These are phyloP conservation scores for Penicillium silybi DNA, from an alignment of 495 filamentous ascomycete genomes.

Conservation along the genomic window DNA sequence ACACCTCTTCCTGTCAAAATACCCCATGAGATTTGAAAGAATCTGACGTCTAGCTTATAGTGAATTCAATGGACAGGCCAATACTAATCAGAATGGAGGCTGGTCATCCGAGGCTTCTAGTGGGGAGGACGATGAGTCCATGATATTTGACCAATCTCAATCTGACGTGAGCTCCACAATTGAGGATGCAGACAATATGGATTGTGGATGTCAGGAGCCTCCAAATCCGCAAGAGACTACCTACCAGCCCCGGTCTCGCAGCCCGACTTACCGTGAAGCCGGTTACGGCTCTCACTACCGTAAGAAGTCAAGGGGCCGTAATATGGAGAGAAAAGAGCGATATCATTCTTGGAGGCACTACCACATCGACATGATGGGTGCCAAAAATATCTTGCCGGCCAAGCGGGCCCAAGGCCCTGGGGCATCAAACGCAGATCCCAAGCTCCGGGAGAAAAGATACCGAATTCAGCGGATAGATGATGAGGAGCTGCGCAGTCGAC, in stretches of 20 bases:
- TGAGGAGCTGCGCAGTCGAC: constrained; percentile 27
- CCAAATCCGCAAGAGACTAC: neutral
- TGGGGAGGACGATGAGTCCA: constrained; percentile 9
- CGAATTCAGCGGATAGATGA: constrained; percentile 20
- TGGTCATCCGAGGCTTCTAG: constrained; percentile 8
- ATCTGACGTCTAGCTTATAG: neutral
- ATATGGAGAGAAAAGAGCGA: constrained; percentile 7
- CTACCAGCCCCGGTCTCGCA: constrained; percentile 5
- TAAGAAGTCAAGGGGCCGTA: constrained; percentile 3
- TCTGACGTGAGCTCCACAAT: constrained; percentile 11
- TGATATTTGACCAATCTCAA: constrained; percentile 5
- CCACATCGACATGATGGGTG: constrained; percentile 1
- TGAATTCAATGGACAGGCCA: neutral
- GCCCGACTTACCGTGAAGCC: constrained; percentile 2
- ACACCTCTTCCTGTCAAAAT: no score
- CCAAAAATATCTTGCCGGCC: constrained; percentile 1
- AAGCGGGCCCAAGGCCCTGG: constrained; percentile 3
- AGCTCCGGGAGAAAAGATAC: constrained; percentile 9
- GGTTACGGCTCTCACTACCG: constrained; percentile 4
- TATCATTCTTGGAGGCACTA: neutral
- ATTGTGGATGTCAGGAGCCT: constrained; percentile 3
- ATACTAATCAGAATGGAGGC: neutral
- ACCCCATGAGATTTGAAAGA: no score
- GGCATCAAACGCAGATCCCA: constrained; percentile 4
- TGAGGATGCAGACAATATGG: constrained; percentile 6